These are phyloP conservation scores for Hypoxylon crocopeplum DNA, from an alignment of 495 filamentous ascomycete genomes.

Conservation along the genomic window DNA sequence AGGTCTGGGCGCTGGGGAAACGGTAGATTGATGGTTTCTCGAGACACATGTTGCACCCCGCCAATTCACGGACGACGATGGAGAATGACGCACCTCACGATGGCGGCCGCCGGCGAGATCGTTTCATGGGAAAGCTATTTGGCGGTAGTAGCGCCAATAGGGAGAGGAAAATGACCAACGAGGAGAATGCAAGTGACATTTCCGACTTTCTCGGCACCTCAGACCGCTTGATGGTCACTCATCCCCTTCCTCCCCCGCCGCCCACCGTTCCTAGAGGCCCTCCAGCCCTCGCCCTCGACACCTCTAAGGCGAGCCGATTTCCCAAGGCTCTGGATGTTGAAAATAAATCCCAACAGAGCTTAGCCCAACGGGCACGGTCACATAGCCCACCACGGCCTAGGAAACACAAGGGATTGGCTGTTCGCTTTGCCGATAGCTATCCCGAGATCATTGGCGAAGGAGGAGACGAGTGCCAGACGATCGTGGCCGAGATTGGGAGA, in stretches of 20 bases:
- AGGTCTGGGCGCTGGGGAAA: constrained; percentile 5
- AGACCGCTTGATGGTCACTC: constrained; percentile 49
- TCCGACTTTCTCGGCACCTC: constrained; percentile 54
- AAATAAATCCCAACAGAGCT: constrained; percentile 41
- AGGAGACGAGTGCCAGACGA: constrained; percentile 78
- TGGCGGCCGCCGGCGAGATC: constrained; percentile 50
- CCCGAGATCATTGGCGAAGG: constrained; percentile 87
- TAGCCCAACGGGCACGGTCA: constrained; percentile 38
- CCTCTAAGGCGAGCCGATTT: constrained; percentile 51
- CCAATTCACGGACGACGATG: constrained; percentile 42
- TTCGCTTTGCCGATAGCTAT: constrained; percentile 70
- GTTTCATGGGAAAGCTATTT: constrained; percentile 59
- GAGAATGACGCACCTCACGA: constrained; percentile 51
- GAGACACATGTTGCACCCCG: constrained; percentile 27
- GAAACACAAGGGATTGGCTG: constrained; percentile 65
- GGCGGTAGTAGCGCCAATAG: constrained; percentile 37
- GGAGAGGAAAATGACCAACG: constrained; percentile 50
- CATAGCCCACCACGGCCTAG: constrained; percentile 43
- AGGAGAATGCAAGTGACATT: constrained; percentile 47
- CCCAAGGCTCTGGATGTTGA: constrained; percentile 49
- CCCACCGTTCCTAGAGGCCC: constrained; percentile 35
- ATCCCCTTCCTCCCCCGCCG: constrained; percentile 42
- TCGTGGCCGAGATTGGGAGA: constrained; percentile 70
- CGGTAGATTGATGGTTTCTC: constrained; percentile 26
- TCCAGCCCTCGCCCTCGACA: constrained; percentile 55